Evolutionary conservation across 192 early-diverging fungal genomes (phyloP), one percentile per base, ranked within the genome.

Genomic region (Rhizophlyctis rosea): DNA sequence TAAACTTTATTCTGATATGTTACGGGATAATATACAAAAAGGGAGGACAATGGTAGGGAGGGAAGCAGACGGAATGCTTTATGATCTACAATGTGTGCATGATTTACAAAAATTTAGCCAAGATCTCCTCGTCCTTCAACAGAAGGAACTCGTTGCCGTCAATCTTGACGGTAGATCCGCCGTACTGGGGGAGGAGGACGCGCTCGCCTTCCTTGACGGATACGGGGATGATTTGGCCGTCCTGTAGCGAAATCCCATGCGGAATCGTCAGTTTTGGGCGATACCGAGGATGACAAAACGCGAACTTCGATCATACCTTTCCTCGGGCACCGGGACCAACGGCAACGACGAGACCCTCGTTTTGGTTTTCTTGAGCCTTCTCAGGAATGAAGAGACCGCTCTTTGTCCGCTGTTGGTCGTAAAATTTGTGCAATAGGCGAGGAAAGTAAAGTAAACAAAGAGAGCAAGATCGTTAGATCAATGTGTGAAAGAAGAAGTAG

Each of bases 381-480:
- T 99, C 95, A 39, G 98, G 98, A 47, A 99, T 93, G 77, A 88
- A 91, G 62, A 99, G 85, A 69, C 98, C 98, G 3, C 89, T 80
- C 33, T 93, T 90, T 30, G 98, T 99, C 81, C 94, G 87, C 93
- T 97, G 73, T 16, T 1, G 4, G 13, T 7, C 13, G 27, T 30
- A 21, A 5, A 0, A 29, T 11, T 52, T n/a, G 39, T 13, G 39
- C 39, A 44, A 13, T 44, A 18, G 39, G 18, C 18, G 9, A 13
- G 9, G 39, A 18, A 44, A 7, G 39, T 44, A 44, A 18, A 44
- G 7, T 44, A 18, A 44, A 18, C 39, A 18, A 13, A 44, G 7
- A 32, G 34, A 14, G 25, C 49, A 7, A 44, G 39, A 44, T 18
- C 7, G 39, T 13, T 18, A 44, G 39, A 44, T 18, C 33, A 25